Evolutionary conservation across 805 yeast genomes (phyloP).

Genomic region (Cyberlindnera sargentensis): DNA sequence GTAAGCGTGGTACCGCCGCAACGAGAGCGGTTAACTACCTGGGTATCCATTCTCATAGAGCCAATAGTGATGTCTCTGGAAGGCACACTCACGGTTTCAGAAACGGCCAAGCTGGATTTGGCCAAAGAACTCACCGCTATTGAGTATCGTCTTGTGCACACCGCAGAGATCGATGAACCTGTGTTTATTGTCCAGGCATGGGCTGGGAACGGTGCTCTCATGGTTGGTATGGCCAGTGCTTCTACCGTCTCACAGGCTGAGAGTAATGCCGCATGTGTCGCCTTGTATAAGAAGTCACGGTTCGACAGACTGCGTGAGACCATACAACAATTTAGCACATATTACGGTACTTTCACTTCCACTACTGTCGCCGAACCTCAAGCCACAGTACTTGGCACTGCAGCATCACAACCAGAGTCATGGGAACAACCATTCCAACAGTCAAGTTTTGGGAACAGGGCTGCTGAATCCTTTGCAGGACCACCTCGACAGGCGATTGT

Average conservation of each 20-base stretch:
- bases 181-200: conserved; percentile 1
- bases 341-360: no score
- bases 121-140: neutral
- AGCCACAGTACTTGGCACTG: no score
- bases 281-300: neutral
- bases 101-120: neutral
- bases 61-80: conserved; percentile 4
- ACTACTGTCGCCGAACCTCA: no score
- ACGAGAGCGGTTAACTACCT: neutral
- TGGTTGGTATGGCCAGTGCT: conserved; percentile 3
- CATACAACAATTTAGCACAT: neutral
- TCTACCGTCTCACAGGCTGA: conserved; percentile 1
- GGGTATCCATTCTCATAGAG: conserved; percentile 3
- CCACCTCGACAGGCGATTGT: no score
- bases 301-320: neutral
- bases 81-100: neutral
- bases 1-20: neutral
- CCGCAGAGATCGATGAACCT: neutral
- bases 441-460: no score
- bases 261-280: conserved; percentile 1
- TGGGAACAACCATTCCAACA: no score
- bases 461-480: no score
- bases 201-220: neutral
- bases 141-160: neutral
- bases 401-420: no score